These are phyloP conservation scores for Salvia splendens DNA, from an alignment of 257 asterid species.

Conservation along the genomic window DNA sequence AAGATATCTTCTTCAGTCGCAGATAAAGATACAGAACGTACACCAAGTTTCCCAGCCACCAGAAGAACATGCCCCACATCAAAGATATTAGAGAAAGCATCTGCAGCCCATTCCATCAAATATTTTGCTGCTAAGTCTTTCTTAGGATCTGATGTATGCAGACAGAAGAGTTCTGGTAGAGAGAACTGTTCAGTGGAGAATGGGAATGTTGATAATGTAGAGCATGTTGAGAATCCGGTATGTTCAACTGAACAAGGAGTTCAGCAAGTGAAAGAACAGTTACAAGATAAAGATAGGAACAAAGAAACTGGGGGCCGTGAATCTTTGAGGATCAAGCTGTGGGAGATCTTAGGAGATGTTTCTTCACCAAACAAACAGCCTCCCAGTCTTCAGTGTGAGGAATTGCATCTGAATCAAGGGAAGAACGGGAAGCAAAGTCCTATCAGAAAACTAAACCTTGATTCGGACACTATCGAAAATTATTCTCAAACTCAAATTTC, in stretches of 20 bases:
- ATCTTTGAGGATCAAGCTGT: conserved; percentile 65
- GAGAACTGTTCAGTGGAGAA: conserved; percentile 29
- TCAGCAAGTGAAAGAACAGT: conserved; percentile 38
- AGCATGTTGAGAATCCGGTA: conserved; percentile 38
- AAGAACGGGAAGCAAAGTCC: conserved; percentile 38
- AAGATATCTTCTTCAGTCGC: conserved; percentile 41
- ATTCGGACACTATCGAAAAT: conserved; percentile 80
- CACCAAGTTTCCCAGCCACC: conserved; percentile 40
- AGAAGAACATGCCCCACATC: conserved; percentile 35
- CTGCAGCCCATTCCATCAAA: conserved; percentile 48
- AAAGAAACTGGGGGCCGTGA: conserved; percentile 54
- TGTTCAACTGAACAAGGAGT: conserved; percentile 42
- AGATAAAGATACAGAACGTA: conserved; percentile 43
- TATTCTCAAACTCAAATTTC: conserved; percentile 54
- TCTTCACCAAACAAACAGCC: conserved; percentile 57
- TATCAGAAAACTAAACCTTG: conserved; percentile 41
- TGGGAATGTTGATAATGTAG: conserved; percentile 41
- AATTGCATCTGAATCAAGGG: conserved; percentile 40
- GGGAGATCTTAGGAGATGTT: conserved; percentile 68
- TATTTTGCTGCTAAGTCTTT: conserved; percentile 41
- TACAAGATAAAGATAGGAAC: conserved; percentile 39
- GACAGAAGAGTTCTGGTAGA: conserved; percentile 30
- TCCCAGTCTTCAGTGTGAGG: conserved; percentile 33
- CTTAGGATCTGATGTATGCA: conserved; percentile 32
- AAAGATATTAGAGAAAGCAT: conserved; percentile 42